phyloP scores from a whole-genome alignment of 2,329 filamentous ascomycete species.

The Talaromyces piceae region DNA sequence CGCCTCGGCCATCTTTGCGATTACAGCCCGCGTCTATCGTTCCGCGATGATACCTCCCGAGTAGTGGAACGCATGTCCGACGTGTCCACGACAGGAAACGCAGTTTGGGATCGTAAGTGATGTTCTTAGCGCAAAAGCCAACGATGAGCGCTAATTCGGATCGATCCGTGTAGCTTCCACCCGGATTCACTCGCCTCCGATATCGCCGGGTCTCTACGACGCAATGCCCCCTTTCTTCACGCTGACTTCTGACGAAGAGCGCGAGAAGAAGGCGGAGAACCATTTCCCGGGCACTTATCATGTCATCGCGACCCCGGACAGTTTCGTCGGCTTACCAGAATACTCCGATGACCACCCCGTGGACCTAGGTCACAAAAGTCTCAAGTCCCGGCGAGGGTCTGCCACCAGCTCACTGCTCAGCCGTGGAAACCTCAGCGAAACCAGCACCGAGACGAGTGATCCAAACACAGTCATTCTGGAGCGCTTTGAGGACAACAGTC shows the following conservation, averaged over 20 bases:
- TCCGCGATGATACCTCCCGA: slow-evolving; percentile 46
- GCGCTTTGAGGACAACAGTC: slow-evolving; percentile 41
- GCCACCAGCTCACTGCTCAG: slow-evolving; percentile 21
- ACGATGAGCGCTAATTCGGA: background rate
- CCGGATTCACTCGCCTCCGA: slow-evolving; percentile 14
- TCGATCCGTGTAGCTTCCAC: slow-evolving; percentile 3
- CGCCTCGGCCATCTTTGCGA: slow-evolving; percentile 51
- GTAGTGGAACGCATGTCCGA: slow-evolving; percentile 46
- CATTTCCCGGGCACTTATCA: slow-evolving; percentile 48
- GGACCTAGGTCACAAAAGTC: slow-evolving; percentile 17
- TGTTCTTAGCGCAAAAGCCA: background rate
- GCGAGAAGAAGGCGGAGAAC: slow-evolving; percentile 49
- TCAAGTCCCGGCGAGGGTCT: slow-evolving; percentile 18
- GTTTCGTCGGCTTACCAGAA: slow-evolving; percentile 47
- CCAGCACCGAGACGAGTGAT: slow-evolving; percentile 25
- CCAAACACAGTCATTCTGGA: slow-evolving; percentile 45
- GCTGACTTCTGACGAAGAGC: slow-evolving; percentile 50
- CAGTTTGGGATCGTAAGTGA: slow-evolving; percentile 50
- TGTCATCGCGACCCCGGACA: slow-evolving; percentile 48
- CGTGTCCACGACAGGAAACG: slow-evolving; percentile 44
- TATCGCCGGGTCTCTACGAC: slow-evolving; percentile 32
- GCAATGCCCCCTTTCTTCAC: slow-evolving; percentile 47
- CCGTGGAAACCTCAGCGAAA: slow-evolving; percentile 21
- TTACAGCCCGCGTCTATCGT: slow-evolving; percentile 50
- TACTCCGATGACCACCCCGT: slow-evolving; percentile 36